Evolutionary conservation across 169 alveolate genomes (phyloP), one percentile per base, ranked within the genome.

Genomic region (Miamiensis avidus): DNA sequence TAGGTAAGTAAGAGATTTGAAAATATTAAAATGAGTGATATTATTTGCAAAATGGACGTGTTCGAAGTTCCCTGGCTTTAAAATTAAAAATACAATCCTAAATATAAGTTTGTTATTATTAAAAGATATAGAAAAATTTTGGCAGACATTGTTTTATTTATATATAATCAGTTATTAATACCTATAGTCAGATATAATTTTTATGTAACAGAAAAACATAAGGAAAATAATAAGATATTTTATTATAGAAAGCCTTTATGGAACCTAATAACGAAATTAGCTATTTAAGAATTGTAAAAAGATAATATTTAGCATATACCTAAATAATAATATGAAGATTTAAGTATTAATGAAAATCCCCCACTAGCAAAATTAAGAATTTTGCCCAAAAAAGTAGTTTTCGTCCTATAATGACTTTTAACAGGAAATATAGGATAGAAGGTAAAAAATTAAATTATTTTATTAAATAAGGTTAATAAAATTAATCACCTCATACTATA

Each of bases 141-240:
- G 27, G 74, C 74, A 11, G 81, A 76, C 0, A 34, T 86, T 1
- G 26, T 86, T 1, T 31, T 65, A 0, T 86, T 81, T 74, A 31
- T 86, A 25, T 81, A 81, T n/a, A 64, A 79, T 49, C 27, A 81
- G 75, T 29, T 86, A 0, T 25, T 75, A 0, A 86, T 81, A 20
- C 90, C 90, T n/a, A 75, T 81, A 29, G 6, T 86, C 0, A 86
- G 90, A 75, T 84, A 81, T 86, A 86, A 86, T 29, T 86, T 86
- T 86, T 86, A 86, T 16, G 65, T 86, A 28, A 86, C 90, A 30
- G 90, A 86, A 81, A 79, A 84, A 65, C 82, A 75, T 31, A 81
- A 81, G 32, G 83, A 86, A 64, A 86, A 81, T 33, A 81, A 86
- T 78, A 64, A 81, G 65, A 72, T 86, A 29, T 86, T 81, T 34